phyloP scores from a whole-genome alignment of 257 asterid genomes.

The Rubia yunnanensis region DNA sequence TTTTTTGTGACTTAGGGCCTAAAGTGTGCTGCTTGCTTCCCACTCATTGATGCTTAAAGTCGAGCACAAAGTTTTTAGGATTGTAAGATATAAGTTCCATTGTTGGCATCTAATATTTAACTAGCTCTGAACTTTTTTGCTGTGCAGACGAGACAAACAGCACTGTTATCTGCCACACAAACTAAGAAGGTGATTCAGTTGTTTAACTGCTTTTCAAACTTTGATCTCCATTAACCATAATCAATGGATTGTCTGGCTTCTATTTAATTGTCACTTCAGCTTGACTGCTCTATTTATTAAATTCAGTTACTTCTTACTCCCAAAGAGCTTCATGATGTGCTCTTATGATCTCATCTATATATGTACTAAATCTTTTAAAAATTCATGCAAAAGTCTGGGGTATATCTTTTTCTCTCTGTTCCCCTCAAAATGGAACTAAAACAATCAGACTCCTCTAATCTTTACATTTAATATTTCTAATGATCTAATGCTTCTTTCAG shows the following conservation, averaged over 20 bases:
- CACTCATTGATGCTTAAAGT: neutral
- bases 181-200: constrained; percentile 65
- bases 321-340: neutral
- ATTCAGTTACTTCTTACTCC: neutral
- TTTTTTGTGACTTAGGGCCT: neutral
- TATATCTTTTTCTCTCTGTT: neutral
- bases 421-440: neutral
- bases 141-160: constrained; percentile 82
- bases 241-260: neutral
- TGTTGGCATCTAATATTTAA: constrained; percentile 7
- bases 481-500: constrained; percentile 35
- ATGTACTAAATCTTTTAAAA: neutral
- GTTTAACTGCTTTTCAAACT: neutral
- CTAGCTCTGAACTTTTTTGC: constrained; percentile 17
- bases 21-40: neutral
- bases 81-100: neutral
- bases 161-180: constrained; percentile 97
- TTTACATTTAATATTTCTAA: constrained; percentile 6
- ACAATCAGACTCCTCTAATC: neutral
- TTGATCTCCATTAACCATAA: neutral
- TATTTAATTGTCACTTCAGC: neutral
- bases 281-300: neutral
- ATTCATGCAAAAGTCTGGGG: neutral
- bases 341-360: neutral
- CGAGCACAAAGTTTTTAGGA: neutral